A percentile compares a stretch with the other conserved stretches of the same genome.
Conservation (phyloP, 2,329 filamentous ascomycete species). For the Trichoderma arundinaceum region DNA sequence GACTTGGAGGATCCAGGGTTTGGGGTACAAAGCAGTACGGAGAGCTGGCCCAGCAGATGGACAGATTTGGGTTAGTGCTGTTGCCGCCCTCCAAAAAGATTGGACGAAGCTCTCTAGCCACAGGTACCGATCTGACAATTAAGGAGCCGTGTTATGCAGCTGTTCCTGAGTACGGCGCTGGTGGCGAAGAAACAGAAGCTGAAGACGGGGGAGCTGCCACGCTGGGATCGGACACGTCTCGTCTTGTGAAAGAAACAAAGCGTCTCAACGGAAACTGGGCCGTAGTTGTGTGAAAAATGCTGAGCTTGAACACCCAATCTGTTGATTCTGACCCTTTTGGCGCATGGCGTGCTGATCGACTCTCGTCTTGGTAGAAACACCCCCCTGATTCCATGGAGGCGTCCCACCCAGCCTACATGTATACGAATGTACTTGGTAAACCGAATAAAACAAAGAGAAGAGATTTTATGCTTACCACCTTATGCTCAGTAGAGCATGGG, state of each 20-base stretch:
- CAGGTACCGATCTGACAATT: conserved; percentile 3
- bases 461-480: conserved; percentile 24
- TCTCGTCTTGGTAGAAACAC: too few relatives aligned
- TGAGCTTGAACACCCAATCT: background rate
- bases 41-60: background rate
- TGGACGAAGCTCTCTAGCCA: conserved; percentile 10
- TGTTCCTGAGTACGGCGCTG: background rate
- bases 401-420: too few relatives aligned
- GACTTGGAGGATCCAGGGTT: background rate
- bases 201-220: background rate
- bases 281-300: background rate
- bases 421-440: background rate
- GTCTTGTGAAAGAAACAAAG: background rate
- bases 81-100: conserved; percentile 1
- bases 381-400: too few relatives aligned
- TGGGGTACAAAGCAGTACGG: background rate
- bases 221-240: background rate
- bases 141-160: conserved; percentile 23
- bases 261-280: background rate
- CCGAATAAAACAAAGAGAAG: background rate
- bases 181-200: too few relatives aligned
- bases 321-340: background rate
- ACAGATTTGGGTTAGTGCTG: conserved; percentile 10
- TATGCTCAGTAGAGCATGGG: conserved; percentile 23
- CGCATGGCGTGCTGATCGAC: background rate